These are phyloP conservation scores for Discostella stelligeroides DNA, from an alignment of 108 stramenopile genomes.

Conservation along the genomic window DNA sequence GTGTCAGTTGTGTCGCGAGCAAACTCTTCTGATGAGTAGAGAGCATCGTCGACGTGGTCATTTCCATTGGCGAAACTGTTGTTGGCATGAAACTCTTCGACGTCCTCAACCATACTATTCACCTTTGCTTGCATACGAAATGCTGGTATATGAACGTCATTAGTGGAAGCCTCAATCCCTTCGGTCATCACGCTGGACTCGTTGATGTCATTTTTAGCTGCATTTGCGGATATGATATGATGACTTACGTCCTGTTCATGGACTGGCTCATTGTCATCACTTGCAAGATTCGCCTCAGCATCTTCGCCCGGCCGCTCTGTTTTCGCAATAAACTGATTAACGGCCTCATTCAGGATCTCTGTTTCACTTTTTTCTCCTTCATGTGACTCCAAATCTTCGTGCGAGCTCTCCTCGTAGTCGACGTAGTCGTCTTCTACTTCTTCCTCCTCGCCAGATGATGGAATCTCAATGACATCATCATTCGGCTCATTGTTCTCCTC, in stretches of 20 bases:
- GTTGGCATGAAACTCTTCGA: neutral
- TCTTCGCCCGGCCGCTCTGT: neutral
- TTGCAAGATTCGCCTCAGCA: neutral
- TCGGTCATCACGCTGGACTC: neutral
- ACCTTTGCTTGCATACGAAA: neutral
- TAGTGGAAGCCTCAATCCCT: neutral
- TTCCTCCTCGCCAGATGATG: constrained; percentile 1
- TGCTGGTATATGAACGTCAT: neutral
- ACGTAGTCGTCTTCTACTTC: constrained; percentile 9
- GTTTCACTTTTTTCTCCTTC: constrained; percentile 3
- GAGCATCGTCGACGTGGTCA: constrained; percentile 1
- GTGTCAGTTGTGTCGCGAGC: constrained; percentile 18
- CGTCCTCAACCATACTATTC: neutral
- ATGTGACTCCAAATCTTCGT: neutral
- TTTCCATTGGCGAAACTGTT: neutral
- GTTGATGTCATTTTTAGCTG: constrained; percentile 6
- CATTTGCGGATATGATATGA: constrained; percentile 9
- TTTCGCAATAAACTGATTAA: constrained; percentile 36
- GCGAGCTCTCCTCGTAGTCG: constrained; percentile 1
- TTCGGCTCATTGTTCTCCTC: neutral
- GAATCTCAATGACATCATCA: constrained; percentile 13
- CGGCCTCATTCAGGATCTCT: constrained; percentile 33
- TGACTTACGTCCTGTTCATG: no score
- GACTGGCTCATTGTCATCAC: neutral
- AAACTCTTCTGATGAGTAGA: constrained; percentile 20